phyloP scores from a whole-genome alignment of 2,329 filamentous ascomycete genomes.

The Sordariomycetes sp. region DNA sequence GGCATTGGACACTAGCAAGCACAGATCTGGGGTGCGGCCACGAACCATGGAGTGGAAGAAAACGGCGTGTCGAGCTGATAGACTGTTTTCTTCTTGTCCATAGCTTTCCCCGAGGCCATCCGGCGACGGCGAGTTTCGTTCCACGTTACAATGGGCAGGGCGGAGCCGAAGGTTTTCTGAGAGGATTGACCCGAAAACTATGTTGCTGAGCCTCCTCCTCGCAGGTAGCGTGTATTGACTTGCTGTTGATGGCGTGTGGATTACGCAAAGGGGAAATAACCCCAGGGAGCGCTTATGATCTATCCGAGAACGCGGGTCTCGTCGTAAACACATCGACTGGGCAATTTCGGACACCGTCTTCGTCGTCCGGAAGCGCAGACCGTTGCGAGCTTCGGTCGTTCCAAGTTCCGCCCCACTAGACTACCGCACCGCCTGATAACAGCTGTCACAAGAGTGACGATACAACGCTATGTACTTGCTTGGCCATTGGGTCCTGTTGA shows the following conservation, averaged over 20 bases:
- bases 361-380: too few species aligned
- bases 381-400: too few species aligned
- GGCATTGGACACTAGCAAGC: neutral
- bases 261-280: neutral
- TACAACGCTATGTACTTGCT: too few species aligned
- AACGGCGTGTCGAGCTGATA: slow-evolving; percentile 59
- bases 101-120: neutral
- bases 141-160: neutral
- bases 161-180: too few species aligned
- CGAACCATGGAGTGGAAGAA: slow-evolving; percentile 48
- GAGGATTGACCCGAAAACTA: neutral
- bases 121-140: neutral
- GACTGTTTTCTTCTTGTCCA: slow-evolving; percentile 41
- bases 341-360: too few species aligned
- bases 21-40: neutral
- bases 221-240: neutral
- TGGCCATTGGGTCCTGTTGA: too few species aligned
- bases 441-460: too few species aligned
- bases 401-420: too few species aligned
- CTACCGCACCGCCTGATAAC: too few species aligned
- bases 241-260: neutral
- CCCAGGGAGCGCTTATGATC: neutral
- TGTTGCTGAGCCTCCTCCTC: neutral
- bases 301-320: neutral
- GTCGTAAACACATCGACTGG: too few species aligned